Conservation (phyloP, 2,329 filamentous ascomycete species). For the Plectosphaerella sp. region DNA sequence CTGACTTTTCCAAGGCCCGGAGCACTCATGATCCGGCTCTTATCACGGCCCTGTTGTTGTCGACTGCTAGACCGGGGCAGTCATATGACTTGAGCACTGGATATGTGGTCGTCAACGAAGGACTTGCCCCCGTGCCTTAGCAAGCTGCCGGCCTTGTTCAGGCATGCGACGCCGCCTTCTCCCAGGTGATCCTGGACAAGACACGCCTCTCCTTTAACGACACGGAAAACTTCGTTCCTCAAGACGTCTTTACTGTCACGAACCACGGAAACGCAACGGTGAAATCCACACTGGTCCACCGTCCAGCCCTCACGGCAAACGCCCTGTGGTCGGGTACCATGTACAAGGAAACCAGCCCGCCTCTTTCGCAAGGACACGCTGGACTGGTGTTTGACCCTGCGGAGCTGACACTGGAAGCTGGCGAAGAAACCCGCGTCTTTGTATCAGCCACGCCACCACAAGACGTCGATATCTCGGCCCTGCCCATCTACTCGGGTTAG, state of each 20-base stretch:
- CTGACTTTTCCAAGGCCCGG: slow-evolving; percentile 22
- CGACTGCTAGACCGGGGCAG: slow-evolving; percentile 37
- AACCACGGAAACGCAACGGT: slow-evolving; percentile 45
- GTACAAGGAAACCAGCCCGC: slow-evolving; percentile 33
- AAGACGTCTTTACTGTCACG: slow-evolving; percentile 44
- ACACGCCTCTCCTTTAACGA: slow-evolving; percentile 61
- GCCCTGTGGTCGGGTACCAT: slow-evolving; percentile 17
- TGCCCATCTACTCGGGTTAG: slow-evolving; percentile 40
- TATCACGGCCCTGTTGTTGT: slow-evolving; percentile 44
- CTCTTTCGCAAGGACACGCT: slow-evolving; percentile 23
- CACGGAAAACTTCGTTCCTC: slow-evolving; percentile 47
- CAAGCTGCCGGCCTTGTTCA: slow-evolving; percentile 58
- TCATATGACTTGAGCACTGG: slow-evolving; percentile 20
- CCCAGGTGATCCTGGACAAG: slow-evolving; percentile 46
- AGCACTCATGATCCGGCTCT: slow-evolving; percentile 34
- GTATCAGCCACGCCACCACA: slow-evolving; percentile 38
- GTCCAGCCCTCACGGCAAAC: slow-evolving; percentile 38
- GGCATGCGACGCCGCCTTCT: slow-evolving; percentile 53
- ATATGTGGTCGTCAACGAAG: slow-evolving; percentile 2
- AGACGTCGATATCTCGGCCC: slow-evolving; percentile 18
- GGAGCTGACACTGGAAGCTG: slow-evolving; percentile 3
- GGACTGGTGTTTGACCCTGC: slow-evolving; percentile 3
- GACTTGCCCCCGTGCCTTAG: slow-evolving; percentile 48
- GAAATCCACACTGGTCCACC: slow-evolving; percentile 47
- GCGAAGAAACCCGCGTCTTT: slow-evolving; percentile 29